Evolutionary conservation across 1,139 yeast species (phyloP).

Genomic region (Suhomyces bolitotheri): DNA sequence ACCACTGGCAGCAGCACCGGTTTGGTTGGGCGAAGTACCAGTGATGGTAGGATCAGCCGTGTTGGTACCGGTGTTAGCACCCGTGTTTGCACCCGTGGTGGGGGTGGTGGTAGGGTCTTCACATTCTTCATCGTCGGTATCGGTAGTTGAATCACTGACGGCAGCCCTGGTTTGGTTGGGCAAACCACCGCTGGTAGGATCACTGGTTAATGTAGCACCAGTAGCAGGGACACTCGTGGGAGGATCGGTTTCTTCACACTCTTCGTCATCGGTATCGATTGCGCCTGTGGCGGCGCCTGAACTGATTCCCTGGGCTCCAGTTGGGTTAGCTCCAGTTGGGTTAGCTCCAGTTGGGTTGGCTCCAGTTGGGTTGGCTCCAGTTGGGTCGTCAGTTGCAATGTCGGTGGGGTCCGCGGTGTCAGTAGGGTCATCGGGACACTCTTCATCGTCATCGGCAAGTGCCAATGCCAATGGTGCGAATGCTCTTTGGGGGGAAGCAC

Average conservation of each 20-base stretch:
- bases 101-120: slow-evolving; percentile 1
- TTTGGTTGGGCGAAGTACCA: not conserved
- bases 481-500: not conserved
- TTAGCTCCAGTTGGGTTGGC: not conserved
- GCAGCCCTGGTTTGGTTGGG: too few relatives aligned
- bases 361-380: not conserved
- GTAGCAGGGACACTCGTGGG: slow-evolving; percentile 5
- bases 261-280: slow-evolving; percentile 9
- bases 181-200: not conserved
- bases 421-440: slow-evolving; percentile 8
- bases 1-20: slow-evolving; percentile 3
- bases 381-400: slow-evolving; percentile 1
- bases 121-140: slow-evolving; percentile 15
- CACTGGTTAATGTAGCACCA: not conserved
- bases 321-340: not conserved
- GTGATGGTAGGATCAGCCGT: slow-evolving; percentile 1
- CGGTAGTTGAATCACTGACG: not conserved
- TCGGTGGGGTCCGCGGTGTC: slow-evolving; percentile 1
- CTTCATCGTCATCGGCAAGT: slow-evolving; percentile 14
- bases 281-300: slow-evolving; percentile 1
- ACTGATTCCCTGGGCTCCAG: not conserved
- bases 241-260: slow-evolving; percentile 14
- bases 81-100: slow-evolving; percentile 1
- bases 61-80: not conserved
- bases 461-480: slow-evolving; percentile 3